A percentile compares a stretch with the other conserved stretches of the same genome.
Conservation (phyloP, 2,329 filamentous ascomycete genomes). For the Paraconiothyrium brasiliense region DNA sequence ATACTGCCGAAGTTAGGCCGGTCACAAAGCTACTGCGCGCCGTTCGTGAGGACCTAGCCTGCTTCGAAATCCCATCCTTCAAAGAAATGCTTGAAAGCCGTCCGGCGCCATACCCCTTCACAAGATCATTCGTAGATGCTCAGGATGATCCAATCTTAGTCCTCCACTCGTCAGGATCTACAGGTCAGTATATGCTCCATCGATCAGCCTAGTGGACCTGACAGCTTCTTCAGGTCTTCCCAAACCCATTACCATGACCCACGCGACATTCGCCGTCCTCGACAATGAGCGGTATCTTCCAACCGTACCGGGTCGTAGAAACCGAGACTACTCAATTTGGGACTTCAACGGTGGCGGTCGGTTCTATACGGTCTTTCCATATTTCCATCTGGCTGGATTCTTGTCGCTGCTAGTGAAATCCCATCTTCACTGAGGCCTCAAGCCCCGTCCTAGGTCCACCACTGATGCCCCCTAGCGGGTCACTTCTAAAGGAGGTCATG, state of each 20-base stretch:
- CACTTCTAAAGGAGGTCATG: conserved; percentile 24
- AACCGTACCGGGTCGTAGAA: too few species aligned
- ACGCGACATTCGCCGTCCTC: too few species aligned
- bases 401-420: conserved; percentile 12
- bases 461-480: conserved; percentile 22
- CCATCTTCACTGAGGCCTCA: conserved; percentile 25
- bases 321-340: too few species aligned
- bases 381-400: too few species aligned
- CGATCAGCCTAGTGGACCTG: background rate
- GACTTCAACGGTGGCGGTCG: too few species aligned
- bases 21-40: conserved; percentile 7
- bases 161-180: conserved; percentile 48
- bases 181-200: conserved; percentile 22
- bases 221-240: background rate
- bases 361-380: too few species aligned
- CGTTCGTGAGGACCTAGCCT: too few species aligned
- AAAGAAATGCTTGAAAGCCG: conserved; percentile 16
- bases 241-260: too few species aligned
- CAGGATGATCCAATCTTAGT: conserved; percentile 37
- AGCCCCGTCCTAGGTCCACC: conserved; percentile 25
- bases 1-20: conserved; percentile 19
- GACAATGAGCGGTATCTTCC: too few species aligned
- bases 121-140: conserved; percentile 25
- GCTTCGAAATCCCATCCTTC: background rate
- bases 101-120: conserved; percentile 4